Percentiles rank a stretch among this genome's conserved stretches.
Evolutionary conservation across 352 stramenopile genomes (phyloP).

Genomic region (Phytophthora agathidicida): DNA sequence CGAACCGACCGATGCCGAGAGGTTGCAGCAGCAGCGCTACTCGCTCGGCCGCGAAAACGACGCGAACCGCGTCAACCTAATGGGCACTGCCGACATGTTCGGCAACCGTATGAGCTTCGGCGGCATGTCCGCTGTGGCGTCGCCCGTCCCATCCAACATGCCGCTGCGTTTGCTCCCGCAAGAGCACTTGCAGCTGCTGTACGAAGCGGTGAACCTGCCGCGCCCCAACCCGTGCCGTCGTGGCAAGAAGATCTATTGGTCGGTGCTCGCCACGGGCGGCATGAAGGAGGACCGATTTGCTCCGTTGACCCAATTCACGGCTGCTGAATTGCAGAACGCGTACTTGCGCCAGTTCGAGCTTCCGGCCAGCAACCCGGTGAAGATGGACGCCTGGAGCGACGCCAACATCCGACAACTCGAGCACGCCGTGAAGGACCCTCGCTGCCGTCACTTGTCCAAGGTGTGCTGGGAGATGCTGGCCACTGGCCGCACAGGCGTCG

Average conservation of each 20-base stretch:
- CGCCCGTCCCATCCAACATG: constrained; percentile 30
- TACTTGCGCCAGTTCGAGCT: constrained; percentile 74
- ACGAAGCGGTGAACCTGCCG: constrained; percentile 75
- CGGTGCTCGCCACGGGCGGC: constrained; percentile 65
- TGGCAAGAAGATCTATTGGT: constrained; percentile 81
- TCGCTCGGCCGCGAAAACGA: constrained; percentile 30
- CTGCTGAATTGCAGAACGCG: constrained; percentile 69
- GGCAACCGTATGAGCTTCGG: constrained; percentile 37
- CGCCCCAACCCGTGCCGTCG: constrained; percentile 75
- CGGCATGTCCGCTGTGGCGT: constrained; percentile 11
- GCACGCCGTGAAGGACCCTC: constrained; percentile 71
- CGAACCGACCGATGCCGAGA: constrained; percentile 40
- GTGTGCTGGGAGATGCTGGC: constrained; percentile 84
- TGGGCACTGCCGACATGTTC: constrained; percentile 18
- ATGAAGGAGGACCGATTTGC: constrained; percentile 73
- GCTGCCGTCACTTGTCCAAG: constrained; percentile 75
- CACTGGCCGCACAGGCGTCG: constrained; percentile 68
- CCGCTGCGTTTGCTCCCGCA: constrained; percentile 54
- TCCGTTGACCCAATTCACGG: constrained; percentile 64
- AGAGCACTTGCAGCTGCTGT: constrained; percentile 64
- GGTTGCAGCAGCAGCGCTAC: constrained; percentile 36
- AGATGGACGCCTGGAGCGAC: constrained; percentile 71
- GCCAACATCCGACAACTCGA: constrained; percentile 76
- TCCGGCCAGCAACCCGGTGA: constrained; percentile 43
- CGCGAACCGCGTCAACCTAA: constrained; percentile 14